These are phyloP conservation scores for Drosera spatulata DNA, from an alignment of 179 eudicot genomes.

Conservation along the genomic window DNA sequence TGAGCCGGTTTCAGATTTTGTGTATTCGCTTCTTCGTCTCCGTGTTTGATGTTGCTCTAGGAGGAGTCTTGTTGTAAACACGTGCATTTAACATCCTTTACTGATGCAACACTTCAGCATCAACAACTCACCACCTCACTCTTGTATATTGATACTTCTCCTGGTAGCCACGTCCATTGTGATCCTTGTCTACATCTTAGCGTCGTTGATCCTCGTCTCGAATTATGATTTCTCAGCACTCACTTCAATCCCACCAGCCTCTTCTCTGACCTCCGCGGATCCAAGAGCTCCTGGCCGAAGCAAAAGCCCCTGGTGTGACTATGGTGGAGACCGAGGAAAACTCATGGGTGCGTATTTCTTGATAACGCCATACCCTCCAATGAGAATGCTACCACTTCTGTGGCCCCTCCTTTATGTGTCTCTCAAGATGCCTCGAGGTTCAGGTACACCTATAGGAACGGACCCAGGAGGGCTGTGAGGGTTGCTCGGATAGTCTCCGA, in stretches of 20 bases:
- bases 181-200: constrained; percentile 12
- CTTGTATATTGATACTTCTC: background rate
- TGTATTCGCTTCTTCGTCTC: too few species aligned
- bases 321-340: constrained; percentile 37
- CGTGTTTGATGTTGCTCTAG: too few species aligned
- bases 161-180: constrained; percentile 1
- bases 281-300: constrained; percentile 29
- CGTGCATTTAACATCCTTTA: too few species aligned
- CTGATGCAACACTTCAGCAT: too few species aligned
- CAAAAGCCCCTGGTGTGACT: constrained; percentile 36
- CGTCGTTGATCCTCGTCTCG: constrained; percentile 12
- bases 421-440: constrained; percentile 31
- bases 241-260: background rate
- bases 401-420: constrained; percentile 21
- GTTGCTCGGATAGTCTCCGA: constrained; percentile 62
- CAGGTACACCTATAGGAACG: constrained; percentile 41
- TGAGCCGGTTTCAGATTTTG: too few species aligned
- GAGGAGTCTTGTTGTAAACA: too few species aligned
- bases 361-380: constrained; percentile 21
- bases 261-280: constrained; percentile 17
- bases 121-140: too few species aligned
- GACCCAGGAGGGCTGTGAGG: constrained; percentile 47
- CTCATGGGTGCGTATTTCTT: constrained; percentile 48
- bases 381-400: background rate
- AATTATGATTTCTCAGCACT: constrained; percentile 3